Conservation (phyloP, 1,284 basidiomycete genomes). For the Trametes pubescens region DNA sequence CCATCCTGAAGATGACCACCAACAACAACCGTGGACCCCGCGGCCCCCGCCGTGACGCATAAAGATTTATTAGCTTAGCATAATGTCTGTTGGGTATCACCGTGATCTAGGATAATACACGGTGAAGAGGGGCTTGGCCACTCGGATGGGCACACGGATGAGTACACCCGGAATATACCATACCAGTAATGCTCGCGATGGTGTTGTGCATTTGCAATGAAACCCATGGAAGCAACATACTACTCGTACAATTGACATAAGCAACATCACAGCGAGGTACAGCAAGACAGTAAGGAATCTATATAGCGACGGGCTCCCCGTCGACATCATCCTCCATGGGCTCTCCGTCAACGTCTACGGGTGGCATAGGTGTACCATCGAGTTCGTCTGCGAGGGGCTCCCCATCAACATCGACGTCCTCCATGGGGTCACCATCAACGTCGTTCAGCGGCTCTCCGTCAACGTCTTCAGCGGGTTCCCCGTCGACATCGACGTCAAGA, state of each 20-base stretch:
- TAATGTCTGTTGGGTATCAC: constrained; percentile 19
- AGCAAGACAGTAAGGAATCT: constrained; percentile 20
- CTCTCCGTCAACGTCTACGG: constrained; percentile 52
- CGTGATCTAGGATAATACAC: constrained; percentile 5
- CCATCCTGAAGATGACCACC: constrained; percentile 75
- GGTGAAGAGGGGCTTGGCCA: constrained; percentile 6
- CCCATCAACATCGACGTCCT: constrained; percentile 53
- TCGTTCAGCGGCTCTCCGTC: constrained; percentile 49
- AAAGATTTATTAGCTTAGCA: constrained; percentile 16
- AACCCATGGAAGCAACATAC: not conserved
- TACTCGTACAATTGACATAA: not conserved
- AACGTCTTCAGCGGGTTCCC: constrained; percentile 52
- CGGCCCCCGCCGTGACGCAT: constrained; percentile 45
- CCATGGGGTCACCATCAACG: constrained; percentile 51
- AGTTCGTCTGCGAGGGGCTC: constrained; percentile 48
- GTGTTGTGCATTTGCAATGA: not conserved
- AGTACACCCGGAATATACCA: constrained; percentile 14
- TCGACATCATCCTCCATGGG: constrained; percentile 52
- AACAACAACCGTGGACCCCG: constrained; percentile 47
- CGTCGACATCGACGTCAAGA: constrained; percentile 55
- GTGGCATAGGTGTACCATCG: constrained; percentile 49
- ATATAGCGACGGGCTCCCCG: constrained; percentile 37
- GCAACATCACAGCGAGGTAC: not conserved
- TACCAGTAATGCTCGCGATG: not conserved
- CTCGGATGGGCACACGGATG: constrained; percentile 5